phyloP scores from a whole-genome alignment of 768 basidiomycete genomes.

The Kwoniella sp. region DNA sequence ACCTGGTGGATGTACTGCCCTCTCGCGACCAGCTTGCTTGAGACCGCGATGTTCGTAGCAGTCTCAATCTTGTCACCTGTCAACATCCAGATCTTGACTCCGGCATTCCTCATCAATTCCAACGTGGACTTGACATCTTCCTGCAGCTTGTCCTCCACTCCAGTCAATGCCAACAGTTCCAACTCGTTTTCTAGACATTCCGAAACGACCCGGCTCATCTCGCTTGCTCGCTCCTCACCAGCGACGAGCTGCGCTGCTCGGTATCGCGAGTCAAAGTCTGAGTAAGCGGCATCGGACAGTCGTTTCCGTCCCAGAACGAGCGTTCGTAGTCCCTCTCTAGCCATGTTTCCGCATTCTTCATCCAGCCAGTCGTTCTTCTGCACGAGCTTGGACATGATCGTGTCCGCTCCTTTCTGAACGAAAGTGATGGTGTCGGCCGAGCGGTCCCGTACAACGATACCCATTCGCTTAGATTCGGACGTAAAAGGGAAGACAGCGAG shows the following conservation, averaged over 20 bases:
- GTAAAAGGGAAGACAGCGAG: conserved; percentile 98
- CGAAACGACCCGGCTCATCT: conserved; percentile 72
- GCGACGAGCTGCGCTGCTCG: conserved; percentile 77
- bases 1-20: conserved; percentile 98
- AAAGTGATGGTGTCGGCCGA: conserved; percentile 79
- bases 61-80: conserved; percentile 99
- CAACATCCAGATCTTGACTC: conserved; percentile 99
- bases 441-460: conserved; percentile 85
- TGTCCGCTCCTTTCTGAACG: conserved; percentile 95
- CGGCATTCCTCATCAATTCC: conserved; percentile 89
- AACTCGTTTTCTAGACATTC: conserved; percentile 83
- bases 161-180: conserved; percentile 89
- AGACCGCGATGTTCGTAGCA: conserved; percentile 95
- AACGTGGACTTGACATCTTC: conserved; percentile 94
- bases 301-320: conserved; percentile 86
- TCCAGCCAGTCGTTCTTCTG: conserved; percentile 98
- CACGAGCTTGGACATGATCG: conserved; percentile 94
- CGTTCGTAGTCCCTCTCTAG: conserved; percentile 89
- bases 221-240: conserved; percentile 75
- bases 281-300: conserved; percentile 69
- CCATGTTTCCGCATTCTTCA: conserved; percentile 98
- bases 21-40: conserved; percentile 90
- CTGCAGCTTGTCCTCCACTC: conserved; percentile 98
- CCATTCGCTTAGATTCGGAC: conserved; percentile 98
- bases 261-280: conserved; percentile 70